Conservation (phyloP, 2,329 filamentous ascomycete species). For the Xylaria arbuscula region DNA sequence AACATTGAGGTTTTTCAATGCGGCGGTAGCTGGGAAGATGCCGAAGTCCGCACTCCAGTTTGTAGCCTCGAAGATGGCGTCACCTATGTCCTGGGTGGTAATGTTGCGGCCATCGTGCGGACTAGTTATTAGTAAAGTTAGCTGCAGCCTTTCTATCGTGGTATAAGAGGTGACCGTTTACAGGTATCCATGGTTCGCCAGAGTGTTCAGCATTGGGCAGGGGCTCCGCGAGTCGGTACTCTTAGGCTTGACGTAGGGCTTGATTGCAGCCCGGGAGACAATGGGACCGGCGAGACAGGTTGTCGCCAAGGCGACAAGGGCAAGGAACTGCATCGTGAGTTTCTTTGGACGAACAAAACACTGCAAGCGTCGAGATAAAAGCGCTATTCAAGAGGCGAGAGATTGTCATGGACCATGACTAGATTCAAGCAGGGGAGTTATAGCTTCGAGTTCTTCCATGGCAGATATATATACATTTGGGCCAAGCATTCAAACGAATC, state of each 20-base stretch:
- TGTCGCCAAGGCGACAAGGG: constrained; percentile 30
- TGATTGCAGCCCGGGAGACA: constrained; percentile 23
- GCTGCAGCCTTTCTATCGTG: background rate
- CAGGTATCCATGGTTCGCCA: constrained; percentile 44
- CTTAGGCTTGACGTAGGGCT: constrained; percentile 36
- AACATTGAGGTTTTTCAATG: constrained; percentile 24
- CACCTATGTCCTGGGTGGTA: constrained; percentile 31
- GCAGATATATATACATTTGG: constrained; percentile 30
- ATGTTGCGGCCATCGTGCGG: constrained; percentile 38
- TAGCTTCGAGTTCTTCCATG: constrained; percentile 3
- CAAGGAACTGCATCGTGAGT: constrained; percentile 34
- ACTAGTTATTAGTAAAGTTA: constrained; percentile 20
- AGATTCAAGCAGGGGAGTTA: background rate
- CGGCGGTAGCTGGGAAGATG: constrained; percentile 21
- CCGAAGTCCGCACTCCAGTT: constrained; percentile 39
- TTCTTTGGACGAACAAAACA: background rate
- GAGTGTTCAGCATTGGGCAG: constrained; percentile 42
- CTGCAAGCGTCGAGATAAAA: background rate
- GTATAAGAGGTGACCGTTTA: constrained; percentile 14
- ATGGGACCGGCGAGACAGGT: constrained; percentile 32
- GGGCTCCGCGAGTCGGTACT: constrained; percentile 40
- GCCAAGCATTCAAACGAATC: background rate
- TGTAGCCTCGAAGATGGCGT: constrained; percentile 33
- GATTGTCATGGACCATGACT: background rate
- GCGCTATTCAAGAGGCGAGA: background rate